Evolutionary conservation across 2,329 filamentous ascomycete genomes (phyloP).

Genomic region (Colletotrichum sp.): DNA sequence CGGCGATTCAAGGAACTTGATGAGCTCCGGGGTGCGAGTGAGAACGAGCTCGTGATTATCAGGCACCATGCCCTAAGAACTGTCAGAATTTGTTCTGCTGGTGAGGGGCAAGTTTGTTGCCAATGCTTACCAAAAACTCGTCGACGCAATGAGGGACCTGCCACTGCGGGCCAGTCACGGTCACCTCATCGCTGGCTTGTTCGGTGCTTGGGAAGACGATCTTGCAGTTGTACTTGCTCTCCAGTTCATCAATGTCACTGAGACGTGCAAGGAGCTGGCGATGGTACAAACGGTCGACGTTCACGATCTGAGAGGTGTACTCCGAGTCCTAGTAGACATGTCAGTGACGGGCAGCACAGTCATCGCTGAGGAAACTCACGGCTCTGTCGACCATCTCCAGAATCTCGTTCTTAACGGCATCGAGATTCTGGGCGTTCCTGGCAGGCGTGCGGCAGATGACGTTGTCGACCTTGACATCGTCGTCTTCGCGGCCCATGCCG

Average conservation of each 20-base stretch:
- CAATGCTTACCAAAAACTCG: conserved; percentile 75
- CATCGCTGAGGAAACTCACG: conserved; percentile 53
- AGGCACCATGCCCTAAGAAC: conserved; percentile 84
- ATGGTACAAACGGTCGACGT: conserved; percentile 93
- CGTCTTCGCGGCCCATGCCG: conserved; percentile 89
- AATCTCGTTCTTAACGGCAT: conserved; percentile 98
- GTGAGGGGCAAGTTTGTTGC: background rate
- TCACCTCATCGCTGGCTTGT: conserved; percentile 94
- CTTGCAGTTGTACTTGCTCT: conserved; percentile 99
- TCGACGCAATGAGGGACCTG: conserved; percentile 97
- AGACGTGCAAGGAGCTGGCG: conserved; percentile 90
- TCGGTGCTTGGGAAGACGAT: conserved; percentile 98
- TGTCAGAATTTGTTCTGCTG: background rate
- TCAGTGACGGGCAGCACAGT: background rate
- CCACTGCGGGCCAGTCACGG: conserved; percentile 95
- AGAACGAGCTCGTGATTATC: conserved; percentile 93
- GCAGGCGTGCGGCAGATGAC: conserved; percentile 98
- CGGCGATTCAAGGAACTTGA: conserved; percentile 80
- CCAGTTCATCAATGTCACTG: conserved; percentile 87
- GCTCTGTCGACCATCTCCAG: conserved; percentile 99
- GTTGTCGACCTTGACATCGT: conserved; percentile 98
- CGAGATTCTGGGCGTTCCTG: conserved; percentile 94
- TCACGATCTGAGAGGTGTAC: conserved; percentile 92
- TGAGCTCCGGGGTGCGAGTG: conserved; percentile 75
- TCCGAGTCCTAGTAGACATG: conserved; percentile 75